Evolutionary conservation across 1,284 basidiomycete genomes (phyloP).

Genomic region (Trichosporon ovoides): DNA sequence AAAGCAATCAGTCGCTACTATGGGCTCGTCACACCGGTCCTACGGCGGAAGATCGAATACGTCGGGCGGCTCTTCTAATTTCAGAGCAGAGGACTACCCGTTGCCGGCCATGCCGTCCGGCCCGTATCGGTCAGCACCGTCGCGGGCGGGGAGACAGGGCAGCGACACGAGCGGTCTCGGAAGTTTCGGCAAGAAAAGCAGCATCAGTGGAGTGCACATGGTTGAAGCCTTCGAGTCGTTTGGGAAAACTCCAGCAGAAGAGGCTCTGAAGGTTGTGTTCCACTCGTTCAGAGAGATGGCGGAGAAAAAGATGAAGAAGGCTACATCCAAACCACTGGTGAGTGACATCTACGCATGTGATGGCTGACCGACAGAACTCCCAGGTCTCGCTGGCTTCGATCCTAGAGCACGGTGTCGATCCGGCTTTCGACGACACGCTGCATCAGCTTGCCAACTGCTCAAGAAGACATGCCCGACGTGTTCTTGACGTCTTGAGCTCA

Average conservation of each 20-base stretch:
- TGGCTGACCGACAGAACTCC: conserved; percentile 54
- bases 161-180: conserved; percentile 40
- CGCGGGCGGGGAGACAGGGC: conserved; percentile 33
- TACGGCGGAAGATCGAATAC: conserved; percentile 36
- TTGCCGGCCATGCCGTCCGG: conserved; percentile 40
- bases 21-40: conserved; percentile 33
- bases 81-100: conserved; percentile 37
- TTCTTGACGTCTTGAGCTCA: conserved; percentile 78
- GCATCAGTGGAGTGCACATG: conserved; percentile 29
- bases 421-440: conserved; percentile 72
- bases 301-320: conserved; percentile 67
- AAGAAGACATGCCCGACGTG: conserved; percentile 72
- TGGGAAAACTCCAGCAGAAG: conserved; percentile 66
- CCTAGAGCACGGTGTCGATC: conserved; percentile 67
- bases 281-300: conserved; percentile 72
- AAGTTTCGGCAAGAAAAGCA: conserved; percentile 25
- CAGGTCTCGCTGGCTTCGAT: conserved; percentile 62
- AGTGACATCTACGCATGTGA: conserved; percentile 32
- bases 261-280: conserved; percentile 78
- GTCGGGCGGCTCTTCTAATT: conserved; percentile 39
- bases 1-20: conserved; percentile 34
- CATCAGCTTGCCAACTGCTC: conserved; percentile 80
- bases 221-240: conserved; percentile 26
- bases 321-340: conserved; percentile 65
- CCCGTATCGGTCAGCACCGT: conserved; percentile 32